These are phyloP conservation scores for Globisporangium mamillatum DNA, from an alignment of 352 stramenopile species.

Conservation along the genomic window DNA sequence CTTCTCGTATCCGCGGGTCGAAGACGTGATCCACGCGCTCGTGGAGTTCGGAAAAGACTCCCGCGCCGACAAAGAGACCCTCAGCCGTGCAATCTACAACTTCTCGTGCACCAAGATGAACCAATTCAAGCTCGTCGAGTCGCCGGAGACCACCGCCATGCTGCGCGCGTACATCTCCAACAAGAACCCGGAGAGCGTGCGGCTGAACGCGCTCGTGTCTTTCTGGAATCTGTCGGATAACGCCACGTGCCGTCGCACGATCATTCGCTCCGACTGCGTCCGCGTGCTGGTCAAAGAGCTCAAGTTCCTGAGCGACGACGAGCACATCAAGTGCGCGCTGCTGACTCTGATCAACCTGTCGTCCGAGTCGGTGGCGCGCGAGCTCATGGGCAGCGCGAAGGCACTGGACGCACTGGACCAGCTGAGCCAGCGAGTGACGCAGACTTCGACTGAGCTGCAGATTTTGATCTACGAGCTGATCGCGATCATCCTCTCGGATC, in stretches of 20 bases:
- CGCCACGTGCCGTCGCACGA: constrained; percentile 36
- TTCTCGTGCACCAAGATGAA: constrained; percentile 59
- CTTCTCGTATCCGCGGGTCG: constrained; percentile 64
- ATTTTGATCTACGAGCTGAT: constrained; percentile 48
- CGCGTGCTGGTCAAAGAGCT: constrained; percentile 47
- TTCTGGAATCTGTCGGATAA: constrained; percentile 57
- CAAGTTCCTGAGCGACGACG: constrained; percentile 22
- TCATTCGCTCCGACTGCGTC: constrained; percentile 48
- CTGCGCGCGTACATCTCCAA: constrained; percentile 33
- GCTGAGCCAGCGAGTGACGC: constrained; percentile 20
- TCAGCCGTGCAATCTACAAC: constrained; percentile 69
- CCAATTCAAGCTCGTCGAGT: constrained; percentile 61
- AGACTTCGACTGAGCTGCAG: constrained; percentile 14
- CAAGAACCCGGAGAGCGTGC: constrained; percentile 25
- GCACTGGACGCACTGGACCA: constrained; percentile 39
- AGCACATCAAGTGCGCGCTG: constrained; percentile 41
- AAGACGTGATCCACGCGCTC: constrained; percentile 64
- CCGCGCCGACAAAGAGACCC: constrained; percentile 34
- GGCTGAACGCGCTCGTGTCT: constrained; percentile 31
- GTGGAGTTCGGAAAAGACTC: constrained; percentile 43
- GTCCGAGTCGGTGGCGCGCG: constrained; percentile 20
- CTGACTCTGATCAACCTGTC: constrained; percentile 35
- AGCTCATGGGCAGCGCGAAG: constrained; percentile 36
- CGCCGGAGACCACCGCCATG: constrained; percentile 35
- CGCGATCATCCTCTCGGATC: constrained; percentile 47